These are phyloP conservation scores for Candida anutae DNA, from an alignment of 1,139 yeast genomes.

Conservation along the genomic window DNA sequence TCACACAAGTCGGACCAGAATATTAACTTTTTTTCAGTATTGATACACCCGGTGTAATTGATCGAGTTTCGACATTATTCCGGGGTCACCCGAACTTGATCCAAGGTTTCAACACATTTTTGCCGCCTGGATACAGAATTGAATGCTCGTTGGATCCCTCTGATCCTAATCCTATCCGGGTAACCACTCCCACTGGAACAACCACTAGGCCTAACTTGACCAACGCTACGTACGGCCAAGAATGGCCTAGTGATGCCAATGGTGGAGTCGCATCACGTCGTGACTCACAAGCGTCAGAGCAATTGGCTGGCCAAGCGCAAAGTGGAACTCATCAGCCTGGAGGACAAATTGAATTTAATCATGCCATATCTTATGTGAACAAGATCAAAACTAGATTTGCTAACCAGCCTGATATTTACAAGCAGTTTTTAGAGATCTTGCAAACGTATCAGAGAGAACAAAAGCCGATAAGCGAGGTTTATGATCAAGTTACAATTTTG, in stretches of 20 bases:
- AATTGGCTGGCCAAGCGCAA: conserved; percentile 17
- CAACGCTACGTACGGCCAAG: conserved; percentile 15
- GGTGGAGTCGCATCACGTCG: conserved; percentile 5
- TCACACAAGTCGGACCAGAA: not conserved
- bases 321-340: conserved; percentile 24
- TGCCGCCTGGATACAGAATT: conserved; percentile 94
- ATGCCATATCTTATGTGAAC: conserved; percentile 93
- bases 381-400: conserved; percentile 92
- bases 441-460: conserved; percentile 96
- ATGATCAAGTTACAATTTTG: conserved; percentile 81
- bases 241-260: conserved; percentile 21
- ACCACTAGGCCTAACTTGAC: conserved; percentile 55
- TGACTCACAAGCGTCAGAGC: conserved; percentile 8
- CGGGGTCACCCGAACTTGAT: conserved; percentile 89
- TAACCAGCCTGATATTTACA: conserved; percentile 91
- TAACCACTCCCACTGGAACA: conserved; percentile 92
- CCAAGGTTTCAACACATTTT: conserved; percentile 94
- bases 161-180: conserved; percentile 89
- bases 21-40: conserved; percentile 42
- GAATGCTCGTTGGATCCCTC: conserved; percentile 86
- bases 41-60: conserved; percentile 98
- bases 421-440: conserved; percentile 85
- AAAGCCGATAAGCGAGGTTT: conserved; percentile 90
- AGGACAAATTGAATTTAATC: conserved; percentile 93
- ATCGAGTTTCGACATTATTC: conserved; percentile 82